Conservation (phyloP, 805 yeast genomes). For the Clavispora vitiphila region DNA sequence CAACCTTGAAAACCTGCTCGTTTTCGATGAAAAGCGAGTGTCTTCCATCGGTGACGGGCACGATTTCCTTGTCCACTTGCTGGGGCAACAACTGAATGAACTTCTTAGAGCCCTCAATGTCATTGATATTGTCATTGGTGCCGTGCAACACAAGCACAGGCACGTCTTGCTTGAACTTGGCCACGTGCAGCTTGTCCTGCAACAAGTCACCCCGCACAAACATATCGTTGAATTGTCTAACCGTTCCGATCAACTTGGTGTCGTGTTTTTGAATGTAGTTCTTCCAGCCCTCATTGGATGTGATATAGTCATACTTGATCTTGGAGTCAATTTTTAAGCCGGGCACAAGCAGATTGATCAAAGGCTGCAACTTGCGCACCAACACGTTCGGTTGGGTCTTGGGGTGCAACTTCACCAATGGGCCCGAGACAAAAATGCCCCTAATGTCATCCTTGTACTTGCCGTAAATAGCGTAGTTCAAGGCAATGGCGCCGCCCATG, state of each 20-base stretch:
- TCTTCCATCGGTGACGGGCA: conserved; percentile 28
- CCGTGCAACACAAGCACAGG: conserved; percentile 63
- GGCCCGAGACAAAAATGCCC: conserved; percentile 52
- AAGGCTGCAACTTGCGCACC: conserved; percentile 38
- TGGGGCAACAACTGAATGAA: conserved; percentile 34
- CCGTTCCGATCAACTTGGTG: conserved; percentile 41
- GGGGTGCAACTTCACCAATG: conserved; percentile 56
- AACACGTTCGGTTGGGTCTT: conserved; percentile 50
- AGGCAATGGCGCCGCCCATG: conserved; percentile 74
- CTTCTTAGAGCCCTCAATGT: conserved; percentile 40
- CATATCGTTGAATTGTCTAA: conserved; percentile 61
- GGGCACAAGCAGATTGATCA: conserved; percentile 38
- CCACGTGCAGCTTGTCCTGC: conserved; percentile 30
- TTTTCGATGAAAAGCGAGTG: conserved; percentile 46
- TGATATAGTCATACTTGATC: conserved; percentile 48
- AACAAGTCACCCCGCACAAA: conserved; percentile 56
- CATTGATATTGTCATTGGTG: conserved; percentile 56
- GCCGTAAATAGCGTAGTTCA: conserved; percentile 60
- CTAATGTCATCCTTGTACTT: conserved; percentile 40
- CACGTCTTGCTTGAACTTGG: conserved; percentile 31
- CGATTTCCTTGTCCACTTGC: conserved; percentile 28
- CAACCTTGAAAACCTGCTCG: conserved; percentile 33
- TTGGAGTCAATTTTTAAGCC: conserved; percentile 50
- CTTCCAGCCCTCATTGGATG: conserved; percentile 44
- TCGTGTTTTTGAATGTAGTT: conserved; percentile 39